phyloP scores from a whole-genome alignment of 305 asterid genomes.

The Fraxinus ornus region DNA sequence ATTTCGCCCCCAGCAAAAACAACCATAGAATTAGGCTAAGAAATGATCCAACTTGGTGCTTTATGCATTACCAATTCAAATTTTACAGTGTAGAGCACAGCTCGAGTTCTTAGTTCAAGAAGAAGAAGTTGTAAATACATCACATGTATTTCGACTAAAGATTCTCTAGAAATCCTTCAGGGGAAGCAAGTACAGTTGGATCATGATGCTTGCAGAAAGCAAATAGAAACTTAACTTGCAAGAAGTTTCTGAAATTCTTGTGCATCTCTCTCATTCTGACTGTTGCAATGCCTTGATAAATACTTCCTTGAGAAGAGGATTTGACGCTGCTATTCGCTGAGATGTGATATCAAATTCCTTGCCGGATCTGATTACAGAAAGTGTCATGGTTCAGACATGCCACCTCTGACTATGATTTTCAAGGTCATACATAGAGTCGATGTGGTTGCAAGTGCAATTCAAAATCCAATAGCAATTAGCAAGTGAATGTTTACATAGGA shows the following conservation, averaged over 20 bases:
- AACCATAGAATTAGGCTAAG: slow-evolving; percentile 14
- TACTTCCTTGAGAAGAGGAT: slow-evolving; percentile 61
- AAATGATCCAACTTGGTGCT: not conserved
- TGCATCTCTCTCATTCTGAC: slow-evolving; percentile 41
- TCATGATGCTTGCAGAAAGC: slow-evolving; percentile 26
- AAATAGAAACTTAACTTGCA: slow-evolving; percentile 21
- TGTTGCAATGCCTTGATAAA: slow-evolving; percentile 64
- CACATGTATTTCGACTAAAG: slow-evolving; percentile 8
- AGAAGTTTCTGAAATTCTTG: slow-evolving; percentile 4
- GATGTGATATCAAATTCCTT: slow-evolving; percentile 70
- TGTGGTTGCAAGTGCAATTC: not conserved
- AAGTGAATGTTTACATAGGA: not conserved
- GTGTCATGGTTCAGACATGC: slow-evolving; percentile 2
- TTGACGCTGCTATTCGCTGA: slow-evolving; percentile 84
- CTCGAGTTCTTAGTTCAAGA: slow-evolving; percentile 24
- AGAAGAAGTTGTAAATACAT: slow-evolving; percentile 21
- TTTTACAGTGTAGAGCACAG: slow-evolving; percentile 24
- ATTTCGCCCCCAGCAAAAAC: not conserved
- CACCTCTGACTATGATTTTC: slow-evolving; percentile 2
- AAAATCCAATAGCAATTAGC: not conserved
- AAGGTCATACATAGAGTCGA: not conserved
- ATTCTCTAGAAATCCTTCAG: slow-evolving; percentile 5
- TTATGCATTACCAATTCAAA: not conserved
- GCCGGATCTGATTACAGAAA: slow-evolving; percentile 59
- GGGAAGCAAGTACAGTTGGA: slow-evolving; percentile 17